Evolutionary conservation across 352 stramenopile species (phyloP).

Genomic region (Phytopythium helicoides): DNA sequence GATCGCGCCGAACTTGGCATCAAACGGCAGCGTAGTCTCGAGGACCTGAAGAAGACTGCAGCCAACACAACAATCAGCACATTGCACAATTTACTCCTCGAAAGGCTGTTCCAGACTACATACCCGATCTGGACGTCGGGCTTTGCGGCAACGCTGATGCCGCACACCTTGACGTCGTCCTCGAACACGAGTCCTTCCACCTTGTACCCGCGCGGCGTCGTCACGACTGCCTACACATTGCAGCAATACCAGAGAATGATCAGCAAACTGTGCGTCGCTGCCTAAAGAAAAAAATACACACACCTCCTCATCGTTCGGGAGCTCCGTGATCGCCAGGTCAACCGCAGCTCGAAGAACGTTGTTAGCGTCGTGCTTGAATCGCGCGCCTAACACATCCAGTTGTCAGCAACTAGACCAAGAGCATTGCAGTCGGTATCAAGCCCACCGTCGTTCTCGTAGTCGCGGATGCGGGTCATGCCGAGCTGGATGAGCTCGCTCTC

Average conservation of each 20-base stretch:
- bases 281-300: no score
- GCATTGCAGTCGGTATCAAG: not conserved
- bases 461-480: slow-evolving; percentile 75
- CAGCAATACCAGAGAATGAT: not conserved
- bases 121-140: slow-evolving; percentile 49
- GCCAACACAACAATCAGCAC: not conserved
- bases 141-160: slow-evolving; percentile 53
- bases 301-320: slow-evolving; percentile 82
- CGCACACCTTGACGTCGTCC: slow-evolving; percentile 75
- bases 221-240: slow-evolving; percentile 57
- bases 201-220: slow-evolving; percentile 73
- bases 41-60: slow-evolving; percentile 53
- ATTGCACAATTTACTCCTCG: not conserved
- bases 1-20: slow-evolving; percentile 59
- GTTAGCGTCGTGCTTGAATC: slow-evolving; percentile 77
- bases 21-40: slow-evolving; percentile 56
- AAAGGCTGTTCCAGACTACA: not conserved
- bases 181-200: slow-evolving; percentile 67
- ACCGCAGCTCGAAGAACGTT: slow-evolving; percentile 62
- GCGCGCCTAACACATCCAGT: slow-evolving; percentile 24
- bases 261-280: no score
- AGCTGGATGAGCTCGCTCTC: slow-evolving; percentile 86
- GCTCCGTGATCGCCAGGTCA: slow-evolving; percentile 70
- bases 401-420: slow-evolving; percentile 1
- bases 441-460: slow-evolving; percentile 67